A percentile compares a stretch with the other conserved stretches of the same genome.
These are phyloP conservation scores for Imleria badia DNA, from an alignment of 768 basidiomycete genomes.

Conservation along the genomic window DNA sequence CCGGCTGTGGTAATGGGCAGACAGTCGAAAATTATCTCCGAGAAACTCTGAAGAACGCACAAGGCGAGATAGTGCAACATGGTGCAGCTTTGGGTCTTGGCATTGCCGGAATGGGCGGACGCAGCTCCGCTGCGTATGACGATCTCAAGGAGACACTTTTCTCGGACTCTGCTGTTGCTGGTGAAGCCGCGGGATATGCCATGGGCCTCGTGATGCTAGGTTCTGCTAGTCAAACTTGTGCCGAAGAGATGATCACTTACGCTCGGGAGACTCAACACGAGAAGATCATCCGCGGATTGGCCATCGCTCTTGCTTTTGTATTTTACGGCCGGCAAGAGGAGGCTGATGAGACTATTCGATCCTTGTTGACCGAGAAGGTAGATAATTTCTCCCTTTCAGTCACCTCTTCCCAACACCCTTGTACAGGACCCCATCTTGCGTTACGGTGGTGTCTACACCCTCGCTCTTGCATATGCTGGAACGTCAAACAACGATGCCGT, in stretches of 20 bases:
- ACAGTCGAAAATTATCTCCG: conserved; percentile 76
- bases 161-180: conserved; percentile 92
- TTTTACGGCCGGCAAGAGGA: conserved; percentile 92
- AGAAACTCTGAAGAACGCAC: conserved; percentile 70
- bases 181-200: conserved; percentile 93
- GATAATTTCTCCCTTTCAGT: conserved; percentile 2
- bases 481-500: conserved; percentile 94
- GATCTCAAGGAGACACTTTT: conserved; percentile 87
- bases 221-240: conserved; percentile 74
- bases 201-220: conserved; percentile 99
- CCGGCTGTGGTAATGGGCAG: conserved; percentile 74
- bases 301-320: conserved; percentile 89
- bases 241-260: conserved; percentile 95
- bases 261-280: conserved; percentile 98
- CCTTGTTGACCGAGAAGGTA: conserved; percentile 85
- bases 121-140: conserved; percentile 86
- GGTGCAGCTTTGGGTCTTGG: conserved; percentile 97
- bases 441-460: conserved; percentile 96
- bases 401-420: conserved; percentile 2
- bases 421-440: conserved; percentile 91
- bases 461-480: conserved; percentile 95
- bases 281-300: conserved; percentile 96
- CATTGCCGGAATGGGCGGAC: conserved; percentile 91
- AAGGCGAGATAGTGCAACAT: conserved; percentile 91
- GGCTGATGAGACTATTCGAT: conserved; percentile 80